Percentiles rank a stretch among this genome's conserved stretches.
Evolutionary conservation across 2,329 filamentous ascomycete genomes (phyloP).

Genomic region (Talaromyces pinophilus): DNA sequence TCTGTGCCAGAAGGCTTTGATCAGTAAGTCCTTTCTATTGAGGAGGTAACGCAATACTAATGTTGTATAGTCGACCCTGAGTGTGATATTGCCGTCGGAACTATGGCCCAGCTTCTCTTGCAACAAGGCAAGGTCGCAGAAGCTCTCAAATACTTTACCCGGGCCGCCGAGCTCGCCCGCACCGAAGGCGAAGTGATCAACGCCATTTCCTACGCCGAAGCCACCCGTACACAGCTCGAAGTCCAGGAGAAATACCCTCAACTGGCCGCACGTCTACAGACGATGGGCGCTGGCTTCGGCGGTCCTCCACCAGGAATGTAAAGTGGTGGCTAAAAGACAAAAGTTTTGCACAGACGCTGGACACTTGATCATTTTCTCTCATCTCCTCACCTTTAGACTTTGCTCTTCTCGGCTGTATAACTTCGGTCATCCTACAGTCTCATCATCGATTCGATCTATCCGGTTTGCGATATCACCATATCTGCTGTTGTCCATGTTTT

Average conservation of each 20-base stretch:
- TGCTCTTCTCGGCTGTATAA: neutral
- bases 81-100: conserved; percentile 97
- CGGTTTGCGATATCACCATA: conserved; percentile 15
- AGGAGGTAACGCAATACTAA: conserved; percentile 25
- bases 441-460: conserved; percentile 8
- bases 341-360: conserved; percentile 14
- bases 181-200: conserved; percentile 97
- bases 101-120: conserved; percentile 94
- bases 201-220: conserved; percentile 93
- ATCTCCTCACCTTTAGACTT: conserved; percentile 16
- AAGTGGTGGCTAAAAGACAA: conserved; percentile 24
- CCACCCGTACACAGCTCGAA: conserved; percentile 92
- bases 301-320: conserved; percentile 39
- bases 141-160: conserved; percentile 94
- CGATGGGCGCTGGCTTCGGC: conserved; percentile 53
- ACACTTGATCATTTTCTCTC: neutral
- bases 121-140: conserved; percentile 97
- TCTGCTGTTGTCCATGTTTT: conserved; percentile 6
- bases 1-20: conserved; percentile 93
- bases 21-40: conserved; percentile 66
- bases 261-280: conserved; percentile 69
- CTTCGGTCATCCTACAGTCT: conserved; percentile 9
- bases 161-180: conserved; percentile 87
- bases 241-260: conserved; percentile 85
- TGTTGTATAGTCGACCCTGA: conserved; percentile 81